Base-by-base conservation (phyloP, 345 rosid genomes). In the Populus davidiana region DNA sequence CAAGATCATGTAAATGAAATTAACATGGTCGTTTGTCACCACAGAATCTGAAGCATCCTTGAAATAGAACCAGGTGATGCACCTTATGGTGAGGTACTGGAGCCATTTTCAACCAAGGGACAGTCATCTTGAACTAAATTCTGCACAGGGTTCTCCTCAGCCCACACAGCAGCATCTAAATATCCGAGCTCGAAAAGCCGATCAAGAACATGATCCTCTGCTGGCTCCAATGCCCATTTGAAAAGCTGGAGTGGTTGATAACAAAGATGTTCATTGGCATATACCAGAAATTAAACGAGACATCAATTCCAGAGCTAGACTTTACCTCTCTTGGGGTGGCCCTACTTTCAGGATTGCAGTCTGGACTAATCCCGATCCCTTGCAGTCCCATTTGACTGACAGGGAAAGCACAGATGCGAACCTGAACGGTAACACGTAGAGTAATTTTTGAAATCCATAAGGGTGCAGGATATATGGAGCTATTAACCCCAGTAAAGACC, bases 211-310 rank as follows among this genome's bases (percentile, higher is more conserved):
- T 77, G 79, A 82, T 93, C 98, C 75, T 77, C 91, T 66, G 98
- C 97, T 66, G 98, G 99, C 89, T 91, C 95, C 67, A 96, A 81
- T 47, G 99, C 96, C 99, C 97, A 96, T 61, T 86, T 92, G 82
- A 96, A 83, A 82, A 96, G 90, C 99, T 96, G 87, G 31, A 69
- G 70, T 4, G 21, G 61, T 73, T 44, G 75, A 36, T n/a, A 69
- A 73, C 63, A 70, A 11, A 59, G 18, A 36, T 20, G 74, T 39
- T 80, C 44, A 83, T 74, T 61, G 23, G 36, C 33, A 25, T 25
- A 41, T 13, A 71, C 18, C 21, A 49, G 16, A 8, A 59, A 56
- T 41, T 36, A 36, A 56, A 69, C 5, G 29, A 29, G 70, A 35
- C 61, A 76, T 59, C 38, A 67, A 25, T 47, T 16, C 43, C 20